Percentiles rank a stretch among this genome's conserved stretches.
Evolutionary conservation across 1,284 basidiomycete species (phyloP).

Genomic region (Fistulina hepatica): DNA sequence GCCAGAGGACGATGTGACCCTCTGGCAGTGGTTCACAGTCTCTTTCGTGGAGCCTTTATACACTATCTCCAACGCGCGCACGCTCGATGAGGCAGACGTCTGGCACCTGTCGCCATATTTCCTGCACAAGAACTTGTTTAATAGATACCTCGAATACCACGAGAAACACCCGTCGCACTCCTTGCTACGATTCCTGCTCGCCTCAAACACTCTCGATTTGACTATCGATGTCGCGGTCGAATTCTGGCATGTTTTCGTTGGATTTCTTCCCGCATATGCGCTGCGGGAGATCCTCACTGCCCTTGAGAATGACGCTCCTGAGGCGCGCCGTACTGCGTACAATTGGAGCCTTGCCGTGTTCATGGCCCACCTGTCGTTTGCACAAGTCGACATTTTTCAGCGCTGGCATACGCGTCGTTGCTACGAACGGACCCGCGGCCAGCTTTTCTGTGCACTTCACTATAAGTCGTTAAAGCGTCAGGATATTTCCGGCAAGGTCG

Average conservation of each 20-base stretch:
- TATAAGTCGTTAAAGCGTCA: slow-evolving; percentile 55
- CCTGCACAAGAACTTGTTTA: slow-evolving; percentile 60
- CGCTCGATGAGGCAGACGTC: slow-evolving; percentile 59
- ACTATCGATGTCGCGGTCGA: slow-evolving; percentile 37
- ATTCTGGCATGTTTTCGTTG: slow-evolving; percentile 25
- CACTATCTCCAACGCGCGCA: slow-evolving; percentile 39
- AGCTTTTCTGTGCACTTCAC: slow-evolving; percentile 62
- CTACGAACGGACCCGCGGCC: slow-evolving; percentile 57
- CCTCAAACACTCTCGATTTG: slow-evolving; percentile 66
- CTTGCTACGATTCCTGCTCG: slow-evolving; percentile 51
- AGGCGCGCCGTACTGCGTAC: slow-evolving; percentile 48
- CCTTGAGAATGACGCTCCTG: slow-evolving; percentile 34
- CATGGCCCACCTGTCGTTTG: slow-evolving; percentile 56
- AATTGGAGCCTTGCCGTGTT: slow-evolving; percentile 60
- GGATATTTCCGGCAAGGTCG: slow-evolving; percentile 47
- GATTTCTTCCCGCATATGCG: slow-evolving; percentile 49
- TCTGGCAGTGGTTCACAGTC: slow-evolving; percentile 73
- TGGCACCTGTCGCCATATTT: slow-evolving; percentile 65
- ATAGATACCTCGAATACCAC: slow-evolving; percentile 43
- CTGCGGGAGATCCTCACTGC: slow-evolving; percentile 46
- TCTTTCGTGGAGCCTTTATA: slow-evolving; percentile 68
- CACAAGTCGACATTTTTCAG: slow-evolving; percentile 55
- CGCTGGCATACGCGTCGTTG: slow-evolving; percentile 55
- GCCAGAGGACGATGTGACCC: slow-evolving; percentile 65
- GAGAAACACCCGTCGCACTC: slow-evolving; percentile 41